phyloP scores from a whole-genome alignment of 1,139 yeast species.

The Geotrichum aggregatum region DNA sequence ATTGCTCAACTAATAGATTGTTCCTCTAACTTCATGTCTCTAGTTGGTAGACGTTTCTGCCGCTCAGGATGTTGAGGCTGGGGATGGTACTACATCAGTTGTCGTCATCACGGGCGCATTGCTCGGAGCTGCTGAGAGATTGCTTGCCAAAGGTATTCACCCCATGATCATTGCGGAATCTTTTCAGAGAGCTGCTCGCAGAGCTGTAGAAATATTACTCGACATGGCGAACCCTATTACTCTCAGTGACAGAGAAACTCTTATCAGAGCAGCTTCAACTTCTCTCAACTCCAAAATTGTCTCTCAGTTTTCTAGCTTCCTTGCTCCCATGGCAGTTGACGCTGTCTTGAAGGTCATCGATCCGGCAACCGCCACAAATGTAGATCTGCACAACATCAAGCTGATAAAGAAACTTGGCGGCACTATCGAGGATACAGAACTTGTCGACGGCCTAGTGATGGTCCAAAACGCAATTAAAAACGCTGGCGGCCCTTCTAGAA shows the following conservation, averaged over 20 bases:
- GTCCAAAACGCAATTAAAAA: constrained; percentile 84
- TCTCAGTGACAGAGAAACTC: constrained; percentile 70
- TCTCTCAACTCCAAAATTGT: constrained; percentile 93
- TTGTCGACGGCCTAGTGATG: constrained; percentile 88
- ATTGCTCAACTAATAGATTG: constrained; percentile 5
- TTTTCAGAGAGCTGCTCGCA: constrained; percentile 85
- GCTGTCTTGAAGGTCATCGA: constrained; percentile 77
- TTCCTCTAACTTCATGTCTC: not conserved
- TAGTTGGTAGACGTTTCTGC: constrained; percentile 86
- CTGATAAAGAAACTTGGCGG: constrained; percentile 93
- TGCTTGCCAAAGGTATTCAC: constrained; percentile 86
- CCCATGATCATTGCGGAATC: constrained; percentile 94
- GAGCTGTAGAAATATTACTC: constrained; percentile 75
- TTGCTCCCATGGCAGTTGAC: constrained; percentile 94
- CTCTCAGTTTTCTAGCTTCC: constrained; percentile 75
- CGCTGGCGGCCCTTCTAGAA: constrained; percentile 95
- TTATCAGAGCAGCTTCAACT: constrained; percentile 89
- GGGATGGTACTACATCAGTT: constrained; percentile 97
- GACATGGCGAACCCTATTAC: constrained; percentile 81
- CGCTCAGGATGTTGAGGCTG: constrained; percentile 97
- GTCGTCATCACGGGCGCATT: constrained; percentile 93
- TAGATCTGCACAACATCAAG: constrained; percentile 83
- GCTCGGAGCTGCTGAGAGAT: constrained; percentile 88
- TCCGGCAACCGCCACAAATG: constrained; percentile 55
- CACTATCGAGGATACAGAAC: constrained; percentile 92